Base-by-base conservation (phyloP, 164 flowering plant species). In the Vitis riparia region DNA sequence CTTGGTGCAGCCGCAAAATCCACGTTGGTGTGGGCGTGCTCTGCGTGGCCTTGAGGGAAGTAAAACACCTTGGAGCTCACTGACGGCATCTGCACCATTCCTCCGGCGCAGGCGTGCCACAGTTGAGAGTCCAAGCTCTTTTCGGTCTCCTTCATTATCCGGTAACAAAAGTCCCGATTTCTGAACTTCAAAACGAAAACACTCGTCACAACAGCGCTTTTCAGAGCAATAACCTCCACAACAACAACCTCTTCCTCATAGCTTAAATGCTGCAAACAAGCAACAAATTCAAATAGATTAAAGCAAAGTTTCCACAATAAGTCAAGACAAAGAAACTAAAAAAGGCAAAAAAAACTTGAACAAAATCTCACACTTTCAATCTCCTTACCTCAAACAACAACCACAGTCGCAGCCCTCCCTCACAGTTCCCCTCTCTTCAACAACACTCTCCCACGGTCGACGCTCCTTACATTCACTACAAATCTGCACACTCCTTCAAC, bases 41-140 rank as follows among this genome's bases (percentile, higher is more conserved):
- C 99, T 0, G 89, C 89, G 10, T 95, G 97, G 30, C 99, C 99
- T 65, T 95, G 99, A 1, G 99, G 94, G 66, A 93, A 95, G 81
- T 95, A 93, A 76, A 81, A 84, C 23, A 95, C 94, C 65, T 71
- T 85, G 14, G 97, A 85, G 77, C 86, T 83, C 14, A 88, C 74
- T 13, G 72, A 67, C 4, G 99, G 98, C 86, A 93, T 90, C 69
- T 91, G 93, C 10, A 91, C 94, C 98, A 91, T 93, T 17, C 91
- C 90, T 12, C 99, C 99, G 0, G 97, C 98, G 63, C 99, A 95
- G 55, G 97, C 98, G 55, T 95, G 98, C 99, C 99, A 95, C 53
- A 95, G 83, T 69, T 91, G 93, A 59, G 97, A 84, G 81, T 94
- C 98, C 80, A 94, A 78, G 72, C 87, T 75, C 74, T 82, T 90